phyloP scores from a whole-genome alignment of 2,329 filamentous ascomycete genomes.

The Aurifilum marmelostoma region DNA sequence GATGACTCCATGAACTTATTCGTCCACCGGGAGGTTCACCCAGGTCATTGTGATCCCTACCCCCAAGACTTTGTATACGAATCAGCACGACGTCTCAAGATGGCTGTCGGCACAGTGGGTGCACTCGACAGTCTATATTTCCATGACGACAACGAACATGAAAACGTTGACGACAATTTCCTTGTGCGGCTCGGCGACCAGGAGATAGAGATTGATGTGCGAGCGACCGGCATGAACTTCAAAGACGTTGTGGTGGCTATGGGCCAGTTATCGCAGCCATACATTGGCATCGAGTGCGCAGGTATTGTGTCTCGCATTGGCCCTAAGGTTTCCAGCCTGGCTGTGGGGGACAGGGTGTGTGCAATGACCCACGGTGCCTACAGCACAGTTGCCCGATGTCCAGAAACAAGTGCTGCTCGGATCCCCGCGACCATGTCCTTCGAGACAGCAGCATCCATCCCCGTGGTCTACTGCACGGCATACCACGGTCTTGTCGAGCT shows the following conservation, averaged over 20 bases:
- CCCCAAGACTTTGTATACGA: slow-evolving; percentile 28
- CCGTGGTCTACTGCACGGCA: slow-evolving; percentile 35
- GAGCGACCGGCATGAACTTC: slow-evolving; percentile 31
- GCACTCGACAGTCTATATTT: slow-evolving; percentile 27
- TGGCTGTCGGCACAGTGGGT: slow-evolving; percentile 28
- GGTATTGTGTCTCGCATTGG: slow-evolving; percentile 32
- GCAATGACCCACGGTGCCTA: slow-evolving; percentile 11
- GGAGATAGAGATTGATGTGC: slow-evolving; percentile 35
- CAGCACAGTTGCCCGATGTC: slow-evolving; percentile 13
- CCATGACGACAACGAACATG: slow-evolving; percentile 15
- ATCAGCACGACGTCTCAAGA: slow-evolving; percentile 26
- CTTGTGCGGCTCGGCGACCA: slow-evolving; percentile 27
- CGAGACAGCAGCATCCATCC: slow-evolving; percentile 30
- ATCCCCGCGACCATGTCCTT: slow-evolving; percentile 25
- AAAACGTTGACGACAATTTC: slow-evolving; percentile 2
- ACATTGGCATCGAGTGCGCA: slow-evolving; percentile 35
- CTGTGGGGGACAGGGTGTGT: slow-evolving; percentile 30
- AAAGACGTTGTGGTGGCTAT: slow-evolving; percentile 42
- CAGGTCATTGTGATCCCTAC: slow-evolving; percentile 30
- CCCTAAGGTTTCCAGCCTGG: slow-evolving; percentile 22
- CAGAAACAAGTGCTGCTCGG: slow-evolving; percentile 14
- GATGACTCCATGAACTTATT: slow-evolving; percentile 34
- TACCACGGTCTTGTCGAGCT: slow-evolving; percentile 34
- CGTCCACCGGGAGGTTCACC: slow-evolving; percentile 32
- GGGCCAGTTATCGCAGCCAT: slow-evolving; percentile 33